phyloP scores from a whole-genome alignment of 352 stramenopile species.

The Lagenidium sp. region DNA sequence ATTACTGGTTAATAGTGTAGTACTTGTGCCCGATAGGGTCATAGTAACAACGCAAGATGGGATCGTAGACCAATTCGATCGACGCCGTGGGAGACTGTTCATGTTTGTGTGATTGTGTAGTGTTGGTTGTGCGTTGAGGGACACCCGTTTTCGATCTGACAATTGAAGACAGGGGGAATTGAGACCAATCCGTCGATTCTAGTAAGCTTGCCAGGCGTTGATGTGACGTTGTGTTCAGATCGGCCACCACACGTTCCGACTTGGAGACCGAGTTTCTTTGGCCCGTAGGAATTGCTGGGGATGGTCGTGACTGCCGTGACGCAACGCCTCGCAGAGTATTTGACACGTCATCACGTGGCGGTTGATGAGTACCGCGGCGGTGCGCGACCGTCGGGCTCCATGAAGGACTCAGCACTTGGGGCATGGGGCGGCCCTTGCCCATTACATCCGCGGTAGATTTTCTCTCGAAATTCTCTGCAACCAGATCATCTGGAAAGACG shows the following conservation, averaged over 20 bases:
- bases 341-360: too few species aligned
- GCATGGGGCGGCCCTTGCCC: too few species aligned
- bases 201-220: conserved; percentile 40
- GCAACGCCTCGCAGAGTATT: too few species aligned
- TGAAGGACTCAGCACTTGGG: too few species aligned
- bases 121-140: conserved; percentile 1
- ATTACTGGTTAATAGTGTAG: conserved; percentile 26
- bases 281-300: too few species aligned
- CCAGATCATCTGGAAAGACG: too few species aligned
- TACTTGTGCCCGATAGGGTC: conserved; percentile 80
- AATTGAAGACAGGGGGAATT: conserved; percentile 8
- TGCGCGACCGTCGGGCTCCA: too few species aligned
- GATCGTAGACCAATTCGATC: conserved; percentile 80
- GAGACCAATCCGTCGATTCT: conserved; percentile 62
- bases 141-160: neutral
- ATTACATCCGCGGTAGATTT: too few species aligned
- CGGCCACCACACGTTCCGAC: neutral
- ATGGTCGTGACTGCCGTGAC: too few species aligned
- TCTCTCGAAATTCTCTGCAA: too few species aligned
- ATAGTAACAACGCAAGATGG: conserved; percentile 77
- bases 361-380: too few species aligned
- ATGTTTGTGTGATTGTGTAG: conserved; percentile 2
- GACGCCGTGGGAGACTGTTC: conserved; percentile 16
- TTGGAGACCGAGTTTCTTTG: too few species aligned
- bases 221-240: conserved; percentile 6